Percentiles rank a stretch among this genome's conserved stretches.
These are phyloP conservation scores for Cichorium intybus DNA, from an alignment of 140 eudicot species.

Conservation along the genomic window DNA sequence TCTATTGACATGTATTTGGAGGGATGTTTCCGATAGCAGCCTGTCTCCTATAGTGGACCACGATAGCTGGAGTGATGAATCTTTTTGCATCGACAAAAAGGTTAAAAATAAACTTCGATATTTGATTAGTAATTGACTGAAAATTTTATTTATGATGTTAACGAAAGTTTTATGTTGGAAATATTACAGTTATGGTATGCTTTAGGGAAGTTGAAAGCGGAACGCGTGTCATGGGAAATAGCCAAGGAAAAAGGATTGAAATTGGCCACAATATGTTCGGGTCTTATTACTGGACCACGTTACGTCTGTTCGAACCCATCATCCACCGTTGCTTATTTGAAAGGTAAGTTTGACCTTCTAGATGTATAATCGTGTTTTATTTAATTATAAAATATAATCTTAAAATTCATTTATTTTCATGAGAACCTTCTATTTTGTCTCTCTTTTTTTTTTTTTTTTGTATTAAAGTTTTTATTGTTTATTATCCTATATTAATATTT, in stretches of 20 bases:
- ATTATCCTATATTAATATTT: too few species aligned
- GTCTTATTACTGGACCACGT: conserved; percentile 64
- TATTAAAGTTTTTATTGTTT: too few species aligned
- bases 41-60: conserved; percentile 52
- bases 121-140: too few species aligned
- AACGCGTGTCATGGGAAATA: conserved; percentile 64
- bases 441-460: too few species aligned
- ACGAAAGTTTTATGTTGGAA: not conserved
- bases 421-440: too few species aligned
- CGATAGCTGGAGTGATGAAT: conserved; percentile 70
- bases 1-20: conserved; percentile 73
- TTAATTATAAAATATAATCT: too few species aligned
- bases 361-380: too few species aligned
- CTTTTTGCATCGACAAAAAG: conserved; percentile 59
- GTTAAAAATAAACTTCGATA: conserved; percentile 19
- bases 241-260: conserved; percentile 56
- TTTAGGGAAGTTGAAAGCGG: conserved; percentile 76
- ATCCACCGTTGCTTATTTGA: conserved; percentile 79
- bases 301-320: conserved; percentile 53
- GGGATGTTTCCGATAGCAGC: conserved; percentile 27
- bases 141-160: too few species aligned
- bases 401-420: too few species aligned
- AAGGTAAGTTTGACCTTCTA: conserved; percentile 62
- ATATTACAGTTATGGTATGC: conserved; percentile 75
- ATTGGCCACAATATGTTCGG: conserved; percentile 67